phyloP scores from a whole-genome alignment of 139 green algal species.

The Coelastrella sp. region DNA sequence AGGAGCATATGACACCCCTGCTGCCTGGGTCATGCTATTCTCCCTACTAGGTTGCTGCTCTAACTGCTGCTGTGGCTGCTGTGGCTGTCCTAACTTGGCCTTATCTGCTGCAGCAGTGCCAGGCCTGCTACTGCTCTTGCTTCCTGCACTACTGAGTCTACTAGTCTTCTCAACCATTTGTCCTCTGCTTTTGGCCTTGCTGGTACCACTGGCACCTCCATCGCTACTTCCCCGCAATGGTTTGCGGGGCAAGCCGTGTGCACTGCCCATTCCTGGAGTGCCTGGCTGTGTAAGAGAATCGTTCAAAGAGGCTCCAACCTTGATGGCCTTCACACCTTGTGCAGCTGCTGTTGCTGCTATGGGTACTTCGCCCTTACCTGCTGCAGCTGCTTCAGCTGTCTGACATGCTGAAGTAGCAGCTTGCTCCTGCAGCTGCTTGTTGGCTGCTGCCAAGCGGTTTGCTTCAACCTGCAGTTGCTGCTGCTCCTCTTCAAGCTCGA shows the following conservation, averaged over 20 bases:
- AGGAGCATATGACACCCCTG: conserved; percentile 28
- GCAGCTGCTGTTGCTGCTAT: neutral
- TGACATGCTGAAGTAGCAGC: no score
- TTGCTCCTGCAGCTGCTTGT: neutral
- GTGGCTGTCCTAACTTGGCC: neutral
- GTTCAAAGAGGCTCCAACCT: neutral
- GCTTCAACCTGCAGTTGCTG: conserved; percentile 40
- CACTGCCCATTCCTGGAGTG: neutral
- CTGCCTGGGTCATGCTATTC: neutral
- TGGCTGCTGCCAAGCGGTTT: conserved; percentile 9
- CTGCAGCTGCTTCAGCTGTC: neutral
- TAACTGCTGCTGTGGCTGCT: neutral
- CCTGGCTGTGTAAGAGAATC: neutral
- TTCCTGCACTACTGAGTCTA: neutral
- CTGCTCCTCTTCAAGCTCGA: conserved; percentile 16
- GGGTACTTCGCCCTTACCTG: neutral
- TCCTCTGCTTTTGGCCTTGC: neutral
- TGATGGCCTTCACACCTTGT: conserved; percentile 1
- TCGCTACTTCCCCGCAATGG: neutral
- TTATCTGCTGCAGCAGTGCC: conserved; percentile 3
- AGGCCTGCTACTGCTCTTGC: neutral
- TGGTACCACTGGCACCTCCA: neutral
- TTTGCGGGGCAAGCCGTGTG: neutral
- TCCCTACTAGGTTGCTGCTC: neutral
- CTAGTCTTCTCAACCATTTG: neutral